These are phyloP conservation scores for Priceomyces fermenticarens DNA, from an alignment of 805 yeast genomes.

Conservation along the genomic window DNA sequence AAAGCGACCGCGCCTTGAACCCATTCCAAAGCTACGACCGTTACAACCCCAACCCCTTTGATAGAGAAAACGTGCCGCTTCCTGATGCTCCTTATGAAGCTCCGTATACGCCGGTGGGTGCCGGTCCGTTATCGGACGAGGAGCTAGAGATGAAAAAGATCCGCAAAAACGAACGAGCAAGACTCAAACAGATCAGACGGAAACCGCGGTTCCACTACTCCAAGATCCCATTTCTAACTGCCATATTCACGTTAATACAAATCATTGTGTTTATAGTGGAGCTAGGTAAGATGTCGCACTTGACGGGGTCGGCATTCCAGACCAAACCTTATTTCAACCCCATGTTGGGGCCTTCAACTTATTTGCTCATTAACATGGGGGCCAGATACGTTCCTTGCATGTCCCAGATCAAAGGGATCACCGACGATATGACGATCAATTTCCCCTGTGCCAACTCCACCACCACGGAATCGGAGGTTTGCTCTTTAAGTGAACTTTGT, in stretches of 20 bases:
- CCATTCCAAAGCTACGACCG: constrained; percentile 6
- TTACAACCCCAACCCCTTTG: neutral
- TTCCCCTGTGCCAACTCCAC: constrained; percentile 77
- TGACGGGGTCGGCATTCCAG: constrained; percentile 65
- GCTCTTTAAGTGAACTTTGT: constrained; percentile 56
- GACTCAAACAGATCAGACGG: constrained; percentile 20
- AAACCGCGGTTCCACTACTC: constrained; percentile 35
- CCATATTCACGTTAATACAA: constrained; percentile 44
- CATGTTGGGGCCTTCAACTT: constrained; percentile 73
- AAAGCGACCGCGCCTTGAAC: constrained; percentile 5
- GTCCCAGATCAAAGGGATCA: constrained; percentile 49
- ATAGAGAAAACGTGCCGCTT: neutral
- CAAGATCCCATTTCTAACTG: constrained; percentile 39
- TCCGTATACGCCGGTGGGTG: constrained; percentile 4
- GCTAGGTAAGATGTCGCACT: constrained; percentile 50
- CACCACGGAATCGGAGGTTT: constrained; percentile 48
- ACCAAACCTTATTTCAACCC: constrained; percentile 73
- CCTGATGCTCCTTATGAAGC: constrained; percentile 2
- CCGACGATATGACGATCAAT: constrained; percentile 40
- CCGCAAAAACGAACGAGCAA: constrained; percentile 20
- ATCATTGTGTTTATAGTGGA: constrained; percentile 60
- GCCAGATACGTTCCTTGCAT: constrained; percentile 72
- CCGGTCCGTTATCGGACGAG: neutral
- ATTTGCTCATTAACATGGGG: constrained; percentile 65
- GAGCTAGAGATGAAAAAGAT: constrained; percentile 13